Percentiles rank a stretch among this genome's conserved stretches.
phyloP scores from a whole-genome alignment of 75 land plant genomes.

The Pinus taeda region DNA sequence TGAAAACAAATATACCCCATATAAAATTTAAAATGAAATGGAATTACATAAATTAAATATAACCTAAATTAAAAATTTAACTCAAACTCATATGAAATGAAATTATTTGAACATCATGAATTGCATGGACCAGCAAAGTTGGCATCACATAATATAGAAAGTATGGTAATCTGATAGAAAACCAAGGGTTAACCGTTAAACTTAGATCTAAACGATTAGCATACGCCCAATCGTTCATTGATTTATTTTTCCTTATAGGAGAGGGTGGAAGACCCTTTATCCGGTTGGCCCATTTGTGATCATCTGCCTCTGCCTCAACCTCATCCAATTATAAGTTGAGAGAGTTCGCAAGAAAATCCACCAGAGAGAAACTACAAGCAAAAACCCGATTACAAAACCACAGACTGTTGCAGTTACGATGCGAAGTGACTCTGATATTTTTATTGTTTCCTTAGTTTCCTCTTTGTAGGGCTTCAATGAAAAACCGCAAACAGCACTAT shows the following conservation, averaged over 20 bases:
- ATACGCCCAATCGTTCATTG: too few species aligned
- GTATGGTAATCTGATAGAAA: too few species aligned
- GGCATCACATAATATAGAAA: too few species aligned
- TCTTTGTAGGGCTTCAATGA: conserved; percentile 24
- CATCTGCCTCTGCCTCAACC: neutral
- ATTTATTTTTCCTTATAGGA: neutral
- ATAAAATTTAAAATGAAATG: too few species aligned
- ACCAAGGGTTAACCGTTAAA: too few species aligned
- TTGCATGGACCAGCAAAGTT: too few species aligned
- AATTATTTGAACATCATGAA: too few species aligned
- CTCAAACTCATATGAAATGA: too few species aligned
- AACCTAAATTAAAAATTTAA: too few species aligned
- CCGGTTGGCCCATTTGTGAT: neutral
- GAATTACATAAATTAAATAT: too few species aligned
- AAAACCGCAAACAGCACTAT: conserved; percentile 36
- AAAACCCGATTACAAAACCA: neutral
- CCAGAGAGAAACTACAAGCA: neutral
- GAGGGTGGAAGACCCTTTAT: neutral
- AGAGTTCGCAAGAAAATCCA: neutral
- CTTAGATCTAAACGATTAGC: too few species aligned
- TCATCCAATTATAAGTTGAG: neutral
- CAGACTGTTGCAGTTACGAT: neutral
- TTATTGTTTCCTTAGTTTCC: neutral
- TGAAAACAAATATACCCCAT: too few species aligned
- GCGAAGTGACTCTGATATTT: neutral